Evolutionary conservation across 192 early-diverging fungal species (phyloP), one percentile per base, ranked within the genome.

Genomic region (Linnemannia elongata): DNA sequence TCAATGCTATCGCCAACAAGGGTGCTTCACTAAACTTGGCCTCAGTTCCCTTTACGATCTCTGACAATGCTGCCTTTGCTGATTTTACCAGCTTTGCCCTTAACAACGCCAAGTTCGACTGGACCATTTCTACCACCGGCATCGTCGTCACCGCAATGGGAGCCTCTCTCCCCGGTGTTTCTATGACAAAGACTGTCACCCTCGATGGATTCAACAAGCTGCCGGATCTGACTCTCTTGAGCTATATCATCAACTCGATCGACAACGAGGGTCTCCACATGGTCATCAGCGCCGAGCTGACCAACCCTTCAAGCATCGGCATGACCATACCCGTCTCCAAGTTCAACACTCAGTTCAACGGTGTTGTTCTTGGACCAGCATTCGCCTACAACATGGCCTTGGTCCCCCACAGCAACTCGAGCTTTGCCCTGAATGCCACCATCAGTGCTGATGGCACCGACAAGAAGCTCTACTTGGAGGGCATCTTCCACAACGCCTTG

Each of bases 111-210:
- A 79, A 75, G 18, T 91, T 92, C 52, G 83, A 85, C 36, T 92
- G 91, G 91, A 82, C 87, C 45, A 89, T 92, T 69, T 41, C 73
- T 20, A 75, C 87, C 60, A 35, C 41, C 17, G 80, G 82, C 66
- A 75, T 92, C 6, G 36, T 74, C 68, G 90, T 93, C 71, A 82
- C n/a, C 57, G 88, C 92, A 44, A 88, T 93, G 79, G 90, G 90
- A 13, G 84, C 78, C 33, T 82, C 85, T 1, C 90, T 93, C 63
- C 84, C 80, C 24, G 78, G 80, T 5, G 78, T 93, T 24, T 42
- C 55, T 17, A 88, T 93, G 87, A 73, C 38, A 41, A 93, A 93
- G 79, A 80, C 75, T 30, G 89, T 93, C 0, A 91, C 89, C 69
- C 80, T 93, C 15, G 57, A 76, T 54, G 91, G 89, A 36, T 83